Percentiles rank a stretch among this genome's conserved stretches.
Conservation (phyloP, 441 rosid species). For the Daphne laureola region DNA sequence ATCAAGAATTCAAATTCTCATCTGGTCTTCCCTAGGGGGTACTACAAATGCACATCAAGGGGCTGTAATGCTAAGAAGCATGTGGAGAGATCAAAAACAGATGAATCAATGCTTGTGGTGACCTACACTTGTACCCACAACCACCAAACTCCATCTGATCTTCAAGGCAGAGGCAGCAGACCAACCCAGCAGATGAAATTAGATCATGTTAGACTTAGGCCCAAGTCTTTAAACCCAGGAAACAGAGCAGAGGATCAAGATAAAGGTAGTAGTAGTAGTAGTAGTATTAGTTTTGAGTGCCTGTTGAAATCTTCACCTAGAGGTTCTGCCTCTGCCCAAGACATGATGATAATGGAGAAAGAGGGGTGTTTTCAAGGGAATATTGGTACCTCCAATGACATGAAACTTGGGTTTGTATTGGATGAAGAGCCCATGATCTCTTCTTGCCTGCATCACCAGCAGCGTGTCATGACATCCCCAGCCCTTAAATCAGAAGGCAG, state of each 20-base stretch:
- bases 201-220: slow-evolving; percentile 12
- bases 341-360: slow-evolving; percentile 27
- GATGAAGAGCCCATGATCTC: slow-evolving; percentile 36
- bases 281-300: neutral
- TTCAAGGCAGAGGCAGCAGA: slow-evolving; percentile 10
- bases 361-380: slow-evolving; percentile 26
- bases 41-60: slow-evolving; percentile 67
- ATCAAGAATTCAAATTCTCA: no score
- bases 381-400: slow-evolving; percentile 1
- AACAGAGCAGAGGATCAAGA: slow-evolving; percentile 14
- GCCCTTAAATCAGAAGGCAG: slow-evolving; percentile 35
- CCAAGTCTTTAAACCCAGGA: slow-evolving; percentile 18
- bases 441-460: slow-evolving; percentile 20
- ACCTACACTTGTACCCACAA: slow-evolving; percentile 58
- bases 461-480: slow-evolving; percentile 20
- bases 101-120: slow-evolving; percentile 51
- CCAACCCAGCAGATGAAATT: slow-evolving; percentile 14
- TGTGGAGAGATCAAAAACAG: slow-evolving; percentile 66
- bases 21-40: slow-evolving; percentile 33
- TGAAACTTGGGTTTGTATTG: slow-evolving; percentile 24
- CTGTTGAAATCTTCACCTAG: neutral
- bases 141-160: slow-evolving; percentile 49
- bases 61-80: slow-evolving; percentile 72
- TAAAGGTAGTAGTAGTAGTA: neutral
- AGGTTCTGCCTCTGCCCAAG: slow-evolving; percentile 23